phyloP scores from a whole-genome alignment of 805 yeast species.

The Ogataea trehaloabstinens region DNA sequence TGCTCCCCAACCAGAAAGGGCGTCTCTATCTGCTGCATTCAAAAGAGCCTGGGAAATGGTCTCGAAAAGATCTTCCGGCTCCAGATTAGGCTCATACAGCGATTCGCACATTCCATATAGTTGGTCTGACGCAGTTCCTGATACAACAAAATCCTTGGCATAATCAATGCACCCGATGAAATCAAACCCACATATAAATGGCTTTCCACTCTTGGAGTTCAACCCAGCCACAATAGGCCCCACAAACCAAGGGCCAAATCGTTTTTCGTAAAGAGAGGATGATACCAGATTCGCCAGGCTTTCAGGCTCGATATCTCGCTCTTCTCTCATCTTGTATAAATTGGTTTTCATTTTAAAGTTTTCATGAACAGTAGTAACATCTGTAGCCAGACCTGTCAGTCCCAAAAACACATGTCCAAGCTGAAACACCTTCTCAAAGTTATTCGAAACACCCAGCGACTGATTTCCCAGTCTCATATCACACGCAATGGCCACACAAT shows the following conservation, averaged over 20 bases:
- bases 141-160: slow-evolving; percentile 90
- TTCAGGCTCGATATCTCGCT: slow-evolving; percentile 87
- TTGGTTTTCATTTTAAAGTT: slow-evolving; percentile 82
- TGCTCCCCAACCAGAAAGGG: slow-evolving; percentile 98
- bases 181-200: slow-evolving; percentile 94
- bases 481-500: slow-evolving; percentile 96
- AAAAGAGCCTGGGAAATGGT: slow-evolving; percentile 90
- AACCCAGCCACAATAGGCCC: slow-evolving; percentile 97
- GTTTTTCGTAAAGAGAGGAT: slow-evolving; percentile 80
- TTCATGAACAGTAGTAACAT: slow-evolving; percentile 82
- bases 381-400: slow-evolving; percentile 92
- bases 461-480: slow-evolving; percentile 94
- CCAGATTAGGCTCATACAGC: slow-evolving; percentile 88
- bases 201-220: slow-evolving; percentile 75
- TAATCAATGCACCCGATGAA: slow-evolving; percentile 94
- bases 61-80: slow-evolving; percentile 93
- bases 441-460: slow-evolving; percentile 86
- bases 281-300: slow-evolving; percentile 92
- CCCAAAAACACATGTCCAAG: slow-evolving; percentile 87
- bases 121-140: slow-evolving; percentile 97
- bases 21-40: slow-evolving; percentile 96
- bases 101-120: slow-evolving; percentile 98
- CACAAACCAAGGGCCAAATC: slow-evolving; percentile 95
- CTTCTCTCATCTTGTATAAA: slow-evolving; percentile 86
- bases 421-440: slow-evolving; percentile 88